Evolutionary conservation across 116 monocot genomes (phyloP), one percentile per base, ranked within the genome.

Genomic region (Papilionanthe hybrid): DNA sequence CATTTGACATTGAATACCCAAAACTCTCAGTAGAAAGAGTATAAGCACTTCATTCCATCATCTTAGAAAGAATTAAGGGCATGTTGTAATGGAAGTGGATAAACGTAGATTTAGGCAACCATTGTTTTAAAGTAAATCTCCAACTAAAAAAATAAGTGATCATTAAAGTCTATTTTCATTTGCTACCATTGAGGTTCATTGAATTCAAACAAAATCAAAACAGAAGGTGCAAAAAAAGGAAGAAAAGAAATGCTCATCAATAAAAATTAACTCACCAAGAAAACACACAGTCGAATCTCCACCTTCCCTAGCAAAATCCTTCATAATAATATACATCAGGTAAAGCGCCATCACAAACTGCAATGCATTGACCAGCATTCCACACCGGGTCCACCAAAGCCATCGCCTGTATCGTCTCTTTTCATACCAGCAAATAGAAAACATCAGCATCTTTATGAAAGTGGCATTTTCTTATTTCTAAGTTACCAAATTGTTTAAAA

Each of bases 371-470:
- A 99, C 82, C 23, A 76, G 84, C 87, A 90, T 90, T 49, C 95
- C 99, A 58, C 92, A 83, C 84, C 99, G 90, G 8, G 93, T 92
- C 99, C 99, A 99, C 89, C 93, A 99, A 17, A 99, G 86, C 99
- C 99, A 99, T 79, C 89, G 56, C 77, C 82, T 85, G 63, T 99
- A 99, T 56, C 92, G 88, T 80, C 89, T 81, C 99, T 99, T 79
- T 77, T 73, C 73, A 73, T 69, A n/a, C 43, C 22, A 42, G 44
- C 42, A 42, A 42, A 73, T 73, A 44, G 41, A 69, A 71, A 71
- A 10, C 10, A 32, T 71, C 71, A 71, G 17, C 17, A 32, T 71
- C 71, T 63, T 25, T 63, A 37, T 68, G 37, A 37, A 71, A 32
- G 30, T 17, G 17, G 4, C 37, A 30, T 18, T 71, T 71, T 17